Evolutionary conservation across 2,329 filamentous ascomycete species (phyloP).

Genomic region (Nemania abortiva): DNA sequence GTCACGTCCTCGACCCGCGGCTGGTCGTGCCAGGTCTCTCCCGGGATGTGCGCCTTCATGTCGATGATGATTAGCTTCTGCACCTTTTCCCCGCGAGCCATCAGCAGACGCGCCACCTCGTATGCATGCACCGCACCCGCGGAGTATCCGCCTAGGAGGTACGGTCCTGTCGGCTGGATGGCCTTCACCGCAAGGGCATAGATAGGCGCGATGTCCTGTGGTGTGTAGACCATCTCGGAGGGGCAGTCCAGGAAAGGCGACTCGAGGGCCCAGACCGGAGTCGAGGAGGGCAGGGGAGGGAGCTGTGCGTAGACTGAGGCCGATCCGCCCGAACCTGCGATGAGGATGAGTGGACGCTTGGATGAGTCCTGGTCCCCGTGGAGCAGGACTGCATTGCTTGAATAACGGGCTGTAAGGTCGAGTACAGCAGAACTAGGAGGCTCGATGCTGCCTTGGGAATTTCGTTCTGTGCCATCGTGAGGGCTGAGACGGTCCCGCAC

Average conservation of each 20-base stretch:
- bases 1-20: slow-evolving; percentile 31
- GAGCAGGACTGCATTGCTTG: slow-evolving; percentile 46
- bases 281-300: slow-evolving; percentile 40
- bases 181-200: slow-evolving; percentile 44
- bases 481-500: slow-evolving; percentile 37
- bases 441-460: too few species aligned
- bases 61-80: slow-evolving; percentile 44
- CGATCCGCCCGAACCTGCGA: slow-evolving; percentile 48
- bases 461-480: too few species aligned
- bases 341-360: slow-evolving; percentile 47
- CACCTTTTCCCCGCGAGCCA: slow-evolving; percentile 36
- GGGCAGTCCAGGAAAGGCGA: slow-evolving; percentile 47
- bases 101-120: slow-evolving; percentile 43
- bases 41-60: slow-evolving; percentile 38
- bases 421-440: neutral
- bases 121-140: slow-evolving; percentile 45
- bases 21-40: slow-evolving; percentile 26
- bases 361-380: slow-evolving; percentile 41
- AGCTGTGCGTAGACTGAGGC: slow-evolving; percentile 48
- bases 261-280: slow-evolving; percentile 48
- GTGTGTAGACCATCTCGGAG: slow-evolving; percentile 29
- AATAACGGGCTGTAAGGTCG: slow-evolving; percentile 27
- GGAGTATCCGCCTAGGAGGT: slow-evolving; percentile 46
- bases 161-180: slow-evolving; percentile 42
- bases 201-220: slow-evolving; percentile 38